phyloP scores from a whole-genome alignment of 345 rosid genomes.

The Gossypium australe region DNA sequence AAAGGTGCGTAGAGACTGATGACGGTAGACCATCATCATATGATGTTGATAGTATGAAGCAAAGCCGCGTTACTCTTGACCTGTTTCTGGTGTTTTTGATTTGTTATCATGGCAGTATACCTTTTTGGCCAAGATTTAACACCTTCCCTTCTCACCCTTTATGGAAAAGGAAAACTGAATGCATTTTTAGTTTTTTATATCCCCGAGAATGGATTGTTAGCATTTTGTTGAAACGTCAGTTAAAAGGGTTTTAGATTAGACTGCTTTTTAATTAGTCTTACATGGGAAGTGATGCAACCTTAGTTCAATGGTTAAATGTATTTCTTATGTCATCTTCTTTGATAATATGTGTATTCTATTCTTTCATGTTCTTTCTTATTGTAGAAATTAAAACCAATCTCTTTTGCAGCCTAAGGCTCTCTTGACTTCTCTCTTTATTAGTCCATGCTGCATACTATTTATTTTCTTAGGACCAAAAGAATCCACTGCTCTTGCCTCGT shows the following conservation, averaged over 20 bases:
- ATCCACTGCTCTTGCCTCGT: background rate
- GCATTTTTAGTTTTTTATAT: background rate
- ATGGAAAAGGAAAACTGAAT: background rate
- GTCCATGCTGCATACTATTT: background rate
- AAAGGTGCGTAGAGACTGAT: slow-evolving; percentile 35
- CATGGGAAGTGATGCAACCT: background rate
- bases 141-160: background rate
- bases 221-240: background rate
- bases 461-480: background rate
- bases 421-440: background rate
- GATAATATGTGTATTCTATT: too few species aligned
- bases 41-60: background rate
- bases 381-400: background rate
- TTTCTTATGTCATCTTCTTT: background rate
- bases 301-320: background rate
- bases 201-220: background rate
- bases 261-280: background rate
- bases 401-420: background rate
- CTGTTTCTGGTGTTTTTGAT: background rate
- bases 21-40: background rate
- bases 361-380: background rate
- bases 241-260: background rate
- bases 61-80: background rate
- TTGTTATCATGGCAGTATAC: background rate
- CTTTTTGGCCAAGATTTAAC: background rate